Evolutionary conservation across 2,329 filamentous ascomycete genomes (phyloP).

Genomic region (Scytalidium sp.): DNA sequence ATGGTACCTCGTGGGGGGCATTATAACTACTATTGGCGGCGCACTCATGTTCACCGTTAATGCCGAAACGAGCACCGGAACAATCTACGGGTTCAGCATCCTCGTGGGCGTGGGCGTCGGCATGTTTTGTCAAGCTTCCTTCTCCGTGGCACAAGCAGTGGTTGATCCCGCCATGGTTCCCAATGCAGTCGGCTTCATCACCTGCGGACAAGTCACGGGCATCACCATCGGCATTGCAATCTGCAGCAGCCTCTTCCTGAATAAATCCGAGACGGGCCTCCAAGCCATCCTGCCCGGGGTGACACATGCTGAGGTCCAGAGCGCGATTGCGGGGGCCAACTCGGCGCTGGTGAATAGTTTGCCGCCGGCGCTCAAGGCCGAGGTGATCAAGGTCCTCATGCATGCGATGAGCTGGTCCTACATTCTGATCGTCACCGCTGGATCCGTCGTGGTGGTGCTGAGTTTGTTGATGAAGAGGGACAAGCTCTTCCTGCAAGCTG

Average conservation of each 20-base stretch:
- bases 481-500: slow-evolving; percentile 28
- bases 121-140: slow-evolving; percentile 31
- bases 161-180: slow-evolving; percentile 28
- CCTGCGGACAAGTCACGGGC: slow-evolving; percentile 32
- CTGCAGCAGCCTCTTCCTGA: slow-evolving; percentile 35
- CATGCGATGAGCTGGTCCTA: slow-evolving; percentile 30
- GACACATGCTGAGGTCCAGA: slow-evolving; percentile 22
- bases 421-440: slow-evolving; percentile 29
- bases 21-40: slow-evolving; percentile 31
- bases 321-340: slow-evolving; percentile 25
- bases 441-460: slow-evolving; percentile 26
- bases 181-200: slow-evolving; percentile 36
- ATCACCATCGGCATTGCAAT: slow-evolving; percentile 35
- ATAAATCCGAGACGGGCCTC: slow-evolving; percentile 28
- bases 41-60: slow-evolving; percentile 29
- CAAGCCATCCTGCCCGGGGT: slow-evolving; percentile 21
- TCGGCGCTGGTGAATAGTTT: slow-evolving; percentile 18
- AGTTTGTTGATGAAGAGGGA: slow-evolving; percentile 33
- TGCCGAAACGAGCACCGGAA: slow-evolving; percentile 16
- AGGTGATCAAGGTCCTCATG: slow-evolving; percentile 30
- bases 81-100: slow-evolving; percentile 32
- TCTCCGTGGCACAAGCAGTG: slow-evolving; percentile 34
- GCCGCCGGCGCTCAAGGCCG: slow-evolving; percentile 5
- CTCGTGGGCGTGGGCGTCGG: slow-evolving; percentile 39
- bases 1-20: slow-evolving; percentile 34